Percentiles rank a stretch among this genome's conserved stretches.
These are phyloP conservation scores for Podaxis rugospora DNA, from an alignment of 768 basidiomycete genomes.

Conservation along the genomic window DNA sequence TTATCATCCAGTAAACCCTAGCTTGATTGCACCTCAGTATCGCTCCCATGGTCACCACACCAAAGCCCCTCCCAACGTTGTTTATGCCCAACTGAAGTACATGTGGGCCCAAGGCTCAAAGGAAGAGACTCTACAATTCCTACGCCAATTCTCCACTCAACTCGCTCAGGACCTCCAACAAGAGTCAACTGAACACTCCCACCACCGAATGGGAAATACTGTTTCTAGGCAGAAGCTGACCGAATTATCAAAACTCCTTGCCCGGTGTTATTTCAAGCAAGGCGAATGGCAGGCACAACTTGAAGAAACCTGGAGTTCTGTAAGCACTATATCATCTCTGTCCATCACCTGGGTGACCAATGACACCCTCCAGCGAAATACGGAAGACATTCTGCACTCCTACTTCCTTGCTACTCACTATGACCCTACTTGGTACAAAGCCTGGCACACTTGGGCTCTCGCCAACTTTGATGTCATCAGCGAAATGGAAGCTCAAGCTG, in stretches of 20 bases:
- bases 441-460: conserved; percentile 98
- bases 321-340: conserved; percentile 33
- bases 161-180: conserved; percentile 71
- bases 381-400: conserved; percentile 77
- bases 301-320: conserved; percentile 74
- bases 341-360: neutral
- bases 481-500: conserved; percentile 66
- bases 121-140: conserved; percentile 75
- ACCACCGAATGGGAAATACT: conserved; percentile 34
- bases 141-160: conserved; percentile 77
- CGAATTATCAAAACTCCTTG: conserved; percentile 80
- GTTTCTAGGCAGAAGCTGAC: conserved; percentile 56
- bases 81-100: conserved; percentile 93
- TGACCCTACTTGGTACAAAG: conserved; percentile 97
- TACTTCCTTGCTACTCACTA: conserved; percentile 87
- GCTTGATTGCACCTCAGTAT: conserved; percentile 31
- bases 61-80: conserved; percentile 91
- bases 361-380: conserved; percentile 51
- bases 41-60: conserved; percentile 47
- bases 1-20: neutral
- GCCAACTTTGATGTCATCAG: conserved; percentile 93
- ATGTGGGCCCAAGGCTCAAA: conserved; percentile 88
- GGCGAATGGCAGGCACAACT: conserved; percentile 91
- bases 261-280: conserved; percentile 93
- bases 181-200: conserved; percentile 46